Base-by-base conservation (phyloP, 2,329 filamentous ascomycete species). In the Ceratocystis lukuohia region DNA sequence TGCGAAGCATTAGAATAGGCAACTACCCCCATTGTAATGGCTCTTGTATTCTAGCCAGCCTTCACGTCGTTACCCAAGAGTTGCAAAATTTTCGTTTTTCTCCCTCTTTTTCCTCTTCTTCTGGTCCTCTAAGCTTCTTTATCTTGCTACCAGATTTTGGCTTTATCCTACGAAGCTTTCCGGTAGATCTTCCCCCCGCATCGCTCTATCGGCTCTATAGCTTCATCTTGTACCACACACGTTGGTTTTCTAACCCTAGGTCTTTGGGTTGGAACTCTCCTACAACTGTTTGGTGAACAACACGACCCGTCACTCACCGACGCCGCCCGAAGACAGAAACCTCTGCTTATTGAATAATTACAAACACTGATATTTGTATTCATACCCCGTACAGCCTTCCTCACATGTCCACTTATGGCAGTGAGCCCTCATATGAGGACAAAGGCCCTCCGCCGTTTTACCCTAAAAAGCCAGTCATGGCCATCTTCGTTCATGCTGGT, bases 401-500 rank as follows among this genome's bases (percentile, higher is more conserved):
- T 17, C 59, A 25, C 25, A 65, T 65, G 64, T 65, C 64, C 22
- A 46, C 28, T 25, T 59, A 50, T 33, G 33, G n/a, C n/a, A 61
- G 57, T 30, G 64, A 48, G 6, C 30, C 56, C 28, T 65, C 57
- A 5, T 50, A 37, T 37, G 56, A 48, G 17, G 50, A 56, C 8
- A 48, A 45, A 44, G 57, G 45, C 44, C 53, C 53, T 59, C 28
- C 53, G 28, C 33, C 17, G 25, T 37, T 33, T 17, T 33, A 59
- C 30, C 46, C 62, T 41, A 56, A 22, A 25, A 76, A 75, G 64
- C 72, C 70, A 56, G 69, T 85, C 8, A 85, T 85, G 67, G 91
- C 91, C 68, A 93, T 99, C 64, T 97, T 96, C 75, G 87, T 99
- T 57, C 94, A 99, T 75, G 94, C 93, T 46, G 94, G 94, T 44